A percentile compares a stretch with the other conserved stretches of the same genome.
Evolutionary conservation across 2,329 filamentous ascomycete genomes (phyloP).

Genomic region (Colletotrichum chlorophyti): DNA sequence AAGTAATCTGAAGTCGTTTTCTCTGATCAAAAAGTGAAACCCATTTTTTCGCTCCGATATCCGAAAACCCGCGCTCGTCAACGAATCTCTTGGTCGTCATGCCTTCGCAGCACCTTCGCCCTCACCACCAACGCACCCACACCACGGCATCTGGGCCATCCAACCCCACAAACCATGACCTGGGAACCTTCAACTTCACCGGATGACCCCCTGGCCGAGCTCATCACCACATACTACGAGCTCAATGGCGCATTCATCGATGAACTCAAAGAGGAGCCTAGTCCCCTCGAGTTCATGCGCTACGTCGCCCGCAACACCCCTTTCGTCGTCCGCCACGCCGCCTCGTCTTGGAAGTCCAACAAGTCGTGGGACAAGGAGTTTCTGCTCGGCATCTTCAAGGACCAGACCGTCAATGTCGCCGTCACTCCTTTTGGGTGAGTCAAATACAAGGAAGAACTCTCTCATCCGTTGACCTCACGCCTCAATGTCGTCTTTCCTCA

Average conservation of each 20-base stretch:
- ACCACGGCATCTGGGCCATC: background rate
- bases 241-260: slow-evolving; percentile 69
- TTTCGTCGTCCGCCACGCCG: slow-evolving; percentile 73
- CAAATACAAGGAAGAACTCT: background rate
- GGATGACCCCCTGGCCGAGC: slow-evolving; percentile 53
- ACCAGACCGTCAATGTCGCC: slow-evolving; percentile 73
- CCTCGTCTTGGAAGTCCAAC: slow-evolving; percentile 67
- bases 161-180: background rate
- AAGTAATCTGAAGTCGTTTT: background rate
- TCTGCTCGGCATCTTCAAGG: slow-evolving; percentile 60
- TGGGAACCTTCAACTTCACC: background rate
- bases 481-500: background rate
- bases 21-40: no score
- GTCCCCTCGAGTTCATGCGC: slow-evolving; percentile 80
- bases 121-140: background rate
- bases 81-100: no score
- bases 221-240: slow-evolving; percentile 76
- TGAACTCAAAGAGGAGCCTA: slow-evolving; percentile 69
- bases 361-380: slow-evolving; percentile 68
- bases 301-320: slow-evolving; percentile 77
- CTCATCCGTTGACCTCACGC: background rate
- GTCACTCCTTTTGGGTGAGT: slow-evolving; percentile 74
- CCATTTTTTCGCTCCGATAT: background rate
- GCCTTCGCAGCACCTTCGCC: no score
- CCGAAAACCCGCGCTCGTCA: background rate